These are phyloP conservation scores for Hypoxylon sp. DNA, from an alignment of 2,329 filamentous ascomycete genomes.

Conservation along the genomic window DNA sequence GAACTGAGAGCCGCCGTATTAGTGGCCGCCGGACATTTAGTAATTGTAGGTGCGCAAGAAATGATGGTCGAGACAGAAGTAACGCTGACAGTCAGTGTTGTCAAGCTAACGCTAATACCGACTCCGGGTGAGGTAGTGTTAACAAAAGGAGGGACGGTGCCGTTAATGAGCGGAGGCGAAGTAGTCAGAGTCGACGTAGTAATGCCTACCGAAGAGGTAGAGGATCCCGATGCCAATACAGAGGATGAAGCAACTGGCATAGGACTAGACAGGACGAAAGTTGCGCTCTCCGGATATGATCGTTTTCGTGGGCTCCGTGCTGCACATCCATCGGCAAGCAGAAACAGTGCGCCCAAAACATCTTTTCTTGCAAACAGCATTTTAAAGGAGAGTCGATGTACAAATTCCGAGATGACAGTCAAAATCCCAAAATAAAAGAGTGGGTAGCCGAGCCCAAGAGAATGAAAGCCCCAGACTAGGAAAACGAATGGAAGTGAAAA, in stretches of 20 bases:
- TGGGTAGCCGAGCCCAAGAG: constrained; percentile 38
- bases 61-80: constrained; percentile 49
- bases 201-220: constrained; percentile 1
- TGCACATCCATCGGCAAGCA: constrained; percentile 32
- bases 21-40: constrained; percentile 47
- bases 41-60: constrained; percentile 48
- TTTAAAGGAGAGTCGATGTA: constrained; percentile 34
- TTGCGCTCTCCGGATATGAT: constrained; percentile 9
- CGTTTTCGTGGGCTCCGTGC: constrained; percentile 34
- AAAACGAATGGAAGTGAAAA: constrained; percentile 35
- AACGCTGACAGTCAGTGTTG: constrained; percentile 46
- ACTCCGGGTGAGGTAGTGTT: constrained; percentile 34
- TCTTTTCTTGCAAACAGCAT: constrained; percentile 45
- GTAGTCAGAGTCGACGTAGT: constrained; percentile 1
- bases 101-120: constrained; percentile 31
- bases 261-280: not conserved
- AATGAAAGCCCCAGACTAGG: constrained; percentile 33
- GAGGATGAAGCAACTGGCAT: constrained; percentile 1
- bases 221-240: not conserved
- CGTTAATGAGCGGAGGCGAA: not conserved
- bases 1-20: constrained; percentile 45
- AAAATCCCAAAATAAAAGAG: constrained; percentile 34
- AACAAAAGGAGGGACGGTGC: constrained; percentile 25
- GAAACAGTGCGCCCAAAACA: constrained; percentile 33
- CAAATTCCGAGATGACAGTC: constrained; percentile 21